A percentile compares a stretch with the other conserved stretches of the same genome.
These are phyloP conservation scores for Chrysanthemum seticuspe DNA, from an alignment of 129 eudicot genomes.

Conservation along the genomic window DNA sequence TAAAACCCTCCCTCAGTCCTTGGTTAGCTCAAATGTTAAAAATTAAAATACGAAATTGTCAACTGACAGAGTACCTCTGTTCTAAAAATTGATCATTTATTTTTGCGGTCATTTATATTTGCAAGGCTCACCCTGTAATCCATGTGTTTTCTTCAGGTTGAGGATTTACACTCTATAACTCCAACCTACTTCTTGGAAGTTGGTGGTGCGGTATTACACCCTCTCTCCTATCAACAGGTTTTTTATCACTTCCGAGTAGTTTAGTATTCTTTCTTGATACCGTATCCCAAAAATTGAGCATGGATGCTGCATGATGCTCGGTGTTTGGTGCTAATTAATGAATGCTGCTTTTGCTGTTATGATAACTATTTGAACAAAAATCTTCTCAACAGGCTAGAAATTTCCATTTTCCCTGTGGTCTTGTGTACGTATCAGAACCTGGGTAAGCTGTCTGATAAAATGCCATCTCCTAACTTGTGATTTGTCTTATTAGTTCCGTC, in stretches of 20 bases:
- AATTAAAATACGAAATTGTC: background rate
- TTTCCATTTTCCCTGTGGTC: slow-evolving; percentile 91
- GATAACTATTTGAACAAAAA: background rate
- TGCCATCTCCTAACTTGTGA: background rate
- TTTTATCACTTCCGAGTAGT: background rate
- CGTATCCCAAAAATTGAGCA: background rate
- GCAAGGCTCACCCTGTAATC: background rate
- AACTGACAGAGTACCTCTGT: background rate
- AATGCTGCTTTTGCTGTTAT: background rate
- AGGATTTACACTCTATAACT: slow-evolving; percentile 91
- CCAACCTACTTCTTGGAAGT: slow-evolving; percentile 92
- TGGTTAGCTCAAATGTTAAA: background rate
- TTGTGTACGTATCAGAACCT: slow-evolving; percentile 91
- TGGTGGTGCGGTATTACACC: slow-evolving; percentile 86
- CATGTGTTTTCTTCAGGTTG: slow-evolving; percentile 53
- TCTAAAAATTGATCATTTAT: background rate
- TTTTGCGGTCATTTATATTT: background rate
- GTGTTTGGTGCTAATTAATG: background rate
- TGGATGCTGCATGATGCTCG: too few species aligned
- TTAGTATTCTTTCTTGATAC: background rate
- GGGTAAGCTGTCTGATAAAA: slow-evolving; percentile 52
- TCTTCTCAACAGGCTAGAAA: slow-evolving; percentile 81
- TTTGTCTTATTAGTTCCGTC: slow-evolving; percentile 2
- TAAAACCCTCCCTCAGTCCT: background rate
- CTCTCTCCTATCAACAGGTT: slow-evolving; percentile 96